Evolutionary conservation across 1,284 basidiomycete genomes (phyloP).

Genomic region (Waitea zeae): DNA sequence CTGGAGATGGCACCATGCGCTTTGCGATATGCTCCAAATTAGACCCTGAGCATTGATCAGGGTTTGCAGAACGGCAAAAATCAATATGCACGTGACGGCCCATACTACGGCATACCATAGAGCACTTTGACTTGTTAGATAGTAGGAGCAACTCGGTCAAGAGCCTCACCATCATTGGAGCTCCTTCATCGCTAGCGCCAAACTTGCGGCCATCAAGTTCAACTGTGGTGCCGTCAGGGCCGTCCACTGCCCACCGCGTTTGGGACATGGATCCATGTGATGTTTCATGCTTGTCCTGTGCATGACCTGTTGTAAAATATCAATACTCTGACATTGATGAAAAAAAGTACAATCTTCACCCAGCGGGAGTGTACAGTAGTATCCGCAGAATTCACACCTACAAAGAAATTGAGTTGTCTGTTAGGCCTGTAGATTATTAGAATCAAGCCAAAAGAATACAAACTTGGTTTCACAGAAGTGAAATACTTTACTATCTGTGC

Average conservation of each 20-base stretch:
- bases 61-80: slow-evolving; percentile 27
- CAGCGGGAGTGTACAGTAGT: slow-evolving; percentile 38
- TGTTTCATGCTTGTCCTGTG: slow-evolving; percentile 43
- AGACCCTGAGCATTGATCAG: slow-evolving; percentile 18
- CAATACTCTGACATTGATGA: no score
- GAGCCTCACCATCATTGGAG: slow-evolving; percentile 28
- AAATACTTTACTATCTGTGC: slow-evolving; percentile 14
- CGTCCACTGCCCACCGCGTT: slow-evolving; percentile 37
- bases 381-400: slow-evolving; percentile 37
- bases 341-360: slow-evolving; percentile 1
- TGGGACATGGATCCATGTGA: slow-evolving; percentile 45
- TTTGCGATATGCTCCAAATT: slow-evolving; percentile 28
- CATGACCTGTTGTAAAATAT: slow-evolving; percentile 26
- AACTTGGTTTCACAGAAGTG: slow-evolving; percentile 29
- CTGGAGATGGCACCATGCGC: slow-evolving; percentile 25
- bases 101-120: slow-evolving; percentile 32
- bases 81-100: slow-evolving; percentile 39
- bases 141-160: no score
- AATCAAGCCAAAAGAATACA: neutral
- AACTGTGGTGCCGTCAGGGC: slow-evolving; percentile 23
- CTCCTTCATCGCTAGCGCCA: slow-evolving; percentile 37
- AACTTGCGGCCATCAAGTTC: slow-evolving; percentile 40
- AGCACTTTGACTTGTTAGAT: no score
- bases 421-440: neutral
- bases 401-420: slow-evolving; percentile 2